Base-by-base conservation (phyloP, 345 rosid species). In the Hibiscus mutabilis region DNA sequence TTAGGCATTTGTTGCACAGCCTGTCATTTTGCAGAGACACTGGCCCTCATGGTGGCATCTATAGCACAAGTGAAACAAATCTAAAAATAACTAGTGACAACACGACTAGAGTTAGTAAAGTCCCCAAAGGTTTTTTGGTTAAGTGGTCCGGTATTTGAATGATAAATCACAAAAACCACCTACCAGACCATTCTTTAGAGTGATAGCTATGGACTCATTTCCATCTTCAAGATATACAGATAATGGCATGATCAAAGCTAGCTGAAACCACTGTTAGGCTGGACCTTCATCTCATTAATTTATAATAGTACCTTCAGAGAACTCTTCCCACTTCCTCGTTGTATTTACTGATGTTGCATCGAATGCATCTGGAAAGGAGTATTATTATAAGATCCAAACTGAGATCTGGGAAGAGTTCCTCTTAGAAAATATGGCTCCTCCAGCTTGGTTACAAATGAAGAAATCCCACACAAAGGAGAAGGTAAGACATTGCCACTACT, bases 381-480 rank as follows among this genome's bases (percentile, higher is more conserved):
- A 67, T 35, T 68, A 79, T 79, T 68, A 79, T 79, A 84, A 53
- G 86, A 66, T 72, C 79, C 89, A 49, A 86, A 80, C 25, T 89
- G 91, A 74, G 88, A 82, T 58, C 81, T 83, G 7, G 79, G 75
- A 70, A 76, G 73, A 46, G 73, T 66, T 77, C 81, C 93, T 75
- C 81, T 67, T 12, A 82, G 84, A 75, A 87, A 76, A 79, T 79
- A 76, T 72, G 86, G 91, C 66, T 86, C 93, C 35, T 86, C 90
- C 70, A 85, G 61, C 88, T 85, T 86, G 14, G 78, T 66, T 79
- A 80, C 89, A 55, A 87, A 80, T 0, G 96, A 77, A 13, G 95
- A 85, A 71, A 80, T 74, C 53, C 91, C 92, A 70, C 82, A 78
- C n/a, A 79, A 66, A 66, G 89, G 85, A 33, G 86, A 69, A 15